Evolutionary conservation across 192 early-diverging fungal species (phyloP).

Genomic region (Jimgerdemannia lactiflua): DNA sequence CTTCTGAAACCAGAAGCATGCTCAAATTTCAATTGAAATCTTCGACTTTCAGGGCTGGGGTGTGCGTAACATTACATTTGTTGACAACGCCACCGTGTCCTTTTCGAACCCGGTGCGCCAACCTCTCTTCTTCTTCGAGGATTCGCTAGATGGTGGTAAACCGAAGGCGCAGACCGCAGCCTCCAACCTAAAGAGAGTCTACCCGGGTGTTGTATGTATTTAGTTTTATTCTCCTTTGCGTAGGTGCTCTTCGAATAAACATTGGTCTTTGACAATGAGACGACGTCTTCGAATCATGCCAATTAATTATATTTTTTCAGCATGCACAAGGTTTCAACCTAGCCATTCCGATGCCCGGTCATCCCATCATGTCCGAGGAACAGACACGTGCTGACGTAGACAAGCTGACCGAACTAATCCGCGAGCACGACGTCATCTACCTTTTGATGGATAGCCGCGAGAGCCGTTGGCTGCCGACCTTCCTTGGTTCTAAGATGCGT

Average conservation of each 20-base stretch:
- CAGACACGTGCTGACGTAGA: constrained; percentile 42
- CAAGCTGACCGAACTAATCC: constrained; percentile 62
- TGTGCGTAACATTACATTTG: constrained; percentile 89
- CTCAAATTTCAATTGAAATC: too few relatives aligned
- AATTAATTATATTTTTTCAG: constrained; percentile 22
- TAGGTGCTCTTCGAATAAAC: too few relatives aligned
- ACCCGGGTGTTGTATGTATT: constrained; percentile 72
- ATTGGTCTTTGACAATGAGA: too few relatives aligned
- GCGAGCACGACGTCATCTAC: constrained; percentile 82
- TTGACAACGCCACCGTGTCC: constrained; percentile 88
- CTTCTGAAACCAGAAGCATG: too few relatives aligned
- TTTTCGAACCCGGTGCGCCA: constrained; percentile 97
- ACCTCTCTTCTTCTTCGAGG: constrained; percentile 88
- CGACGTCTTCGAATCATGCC: too few relatives aligned
- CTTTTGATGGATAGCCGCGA: constrained; percentile 95
- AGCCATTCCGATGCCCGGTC: constrained; percentile 98
- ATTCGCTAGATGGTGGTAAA: constrained; percentile 82
- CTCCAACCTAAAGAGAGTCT: constrained; percentile 63
- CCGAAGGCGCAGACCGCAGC: constrained; percentile 90
- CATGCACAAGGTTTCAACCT: constrained; percentile 66
- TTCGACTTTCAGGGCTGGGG: constrained; percentile 76
- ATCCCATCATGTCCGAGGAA: constrained; percentile 50
- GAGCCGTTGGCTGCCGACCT: constrained; percentile 92
- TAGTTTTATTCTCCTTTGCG: background rate
- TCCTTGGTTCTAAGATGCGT: constrained; percentile 69